Percentiles rank a stretch among this genome's conserved stretches.
phyloP scores from a whole-genome alignment of 768 basidiomycete species.

The Tylopilus vinaceipallidus region DNA sequence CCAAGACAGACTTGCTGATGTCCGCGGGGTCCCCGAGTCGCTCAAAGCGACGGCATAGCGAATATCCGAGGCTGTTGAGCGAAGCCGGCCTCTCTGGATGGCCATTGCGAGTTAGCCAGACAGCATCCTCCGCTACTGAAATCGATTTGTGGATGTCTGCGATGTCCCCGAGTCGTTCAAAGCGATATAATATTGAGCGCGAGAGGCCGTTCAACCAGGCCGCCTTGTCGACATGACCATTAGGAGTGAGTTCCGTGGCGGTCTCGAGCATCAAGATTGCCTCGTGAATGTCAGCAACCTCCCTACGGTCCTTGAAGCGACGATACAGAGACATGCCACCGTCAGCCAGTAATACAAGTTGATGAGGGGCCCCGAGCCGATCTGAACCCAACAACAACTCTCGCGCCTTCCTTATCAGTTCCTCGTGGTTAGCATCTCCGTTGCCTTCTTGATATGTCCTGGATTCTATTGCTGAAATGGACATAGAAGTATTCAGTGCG shows the following conservation, averaged over 20 bases:
- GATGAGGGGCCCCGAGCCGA: background rate
- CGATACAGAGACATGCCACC: background rate
- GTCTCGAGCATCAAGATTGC: background rate
- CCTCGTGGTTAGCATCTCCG: background rate
- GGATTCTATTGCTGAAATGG: background rate
- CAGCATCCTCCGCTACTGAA: too few relatives aligned
- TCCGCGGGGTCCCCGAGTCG: too few relatives aligned
- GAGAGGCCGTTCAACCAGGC: background rate
- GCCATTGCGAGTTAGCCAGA: too few relatives aligned
- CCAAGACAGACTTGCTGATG: too few relatives aligned
- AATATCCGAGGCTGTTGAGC: too few relatives aligned
- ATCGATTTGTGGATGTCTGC: too few relatives aligned
- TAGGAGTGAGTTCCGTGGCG: background rate
- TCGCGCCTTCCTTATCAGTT: background rate
- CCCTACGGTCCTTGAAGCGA: background rate
- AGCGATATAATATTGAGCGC: background rate
- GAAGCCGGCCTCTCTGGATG: too few relatives aligned
- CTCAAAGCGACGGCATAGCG: too few relatives aligned
- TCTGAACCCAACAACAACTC: background rate
- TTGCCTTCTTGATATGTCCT: background rate
- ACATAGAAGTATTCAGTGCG: background rate
- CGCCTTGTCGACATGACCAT: background rate
- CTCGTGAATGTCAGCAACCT: background rate
- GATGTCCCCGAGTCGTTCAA: too few relatives aligned
- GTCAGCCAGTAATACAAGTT: background rate